Base-by-base conservation (phyloP, 768 basidiomycete species). In the Podaxis sp. region DNA sequence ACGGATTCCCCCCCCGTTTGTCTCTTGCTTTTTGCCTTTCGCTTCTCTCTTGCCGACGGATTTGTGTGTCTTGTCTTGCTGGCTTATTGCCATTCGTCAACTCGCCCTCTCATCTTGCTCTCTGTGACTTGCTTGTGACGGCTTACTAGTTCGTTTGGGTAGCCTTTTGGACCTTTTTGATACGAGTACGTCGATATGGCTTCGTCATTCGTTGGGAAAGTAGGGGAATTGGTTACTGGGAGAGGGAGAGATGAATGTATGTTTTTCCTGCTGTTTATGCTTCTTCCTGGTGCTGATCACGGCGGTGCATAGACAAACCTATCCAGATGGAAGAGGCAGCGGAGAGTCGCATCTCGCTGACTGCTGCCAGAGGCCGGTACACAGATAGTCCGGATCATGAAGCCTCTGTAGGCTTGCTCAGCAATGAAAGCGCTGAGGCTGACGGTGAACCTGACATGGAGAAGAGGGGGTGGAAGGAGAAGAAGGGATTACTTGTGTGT, bases 181-280 rank as follows among this genome's bases (percentile, higher is more conserved):
- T 53, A n/a, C 52, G n/a, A n/a, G 30, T n/a, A 36, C 15, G 44
- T 46, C 15, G 44, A 17, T 46, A 57, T 53, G 22, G 64, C 66
- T 7, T 51, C 75, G 48, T 72, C 72, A 36, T 82, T 84, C 68
- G 78, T 76, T 66, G 77, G 74, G 1, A 74, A 80, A 74, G 75
- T 84, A 17, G 77, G 76, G 44, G 74, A 66, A 22, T 76, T 78
- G 7, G 82, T 82, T 79, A 69, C 77, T 17, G 76, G 78, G 28
- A 41, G 84, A 83, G 69, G 77, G 81, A 60, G 67, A 74, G 80
- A 84, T 57, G 75, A 81, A 51, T 84, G 83, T 82, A 66, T 64
- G 79, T 75, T 24, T 10, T 52, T 20, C 22, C 13, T 56, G 22
- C 15, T 56, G 10, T 13, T 50, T 24, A 28, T 20, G 3, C n/a